Percentiles rank a stretch among this genome's conserved stretches.
Evolutionary conservation across 2,329 filamentous ascomycete genomes (phyloP).

Genomic region (Arachnomyces sp.): DNA sequence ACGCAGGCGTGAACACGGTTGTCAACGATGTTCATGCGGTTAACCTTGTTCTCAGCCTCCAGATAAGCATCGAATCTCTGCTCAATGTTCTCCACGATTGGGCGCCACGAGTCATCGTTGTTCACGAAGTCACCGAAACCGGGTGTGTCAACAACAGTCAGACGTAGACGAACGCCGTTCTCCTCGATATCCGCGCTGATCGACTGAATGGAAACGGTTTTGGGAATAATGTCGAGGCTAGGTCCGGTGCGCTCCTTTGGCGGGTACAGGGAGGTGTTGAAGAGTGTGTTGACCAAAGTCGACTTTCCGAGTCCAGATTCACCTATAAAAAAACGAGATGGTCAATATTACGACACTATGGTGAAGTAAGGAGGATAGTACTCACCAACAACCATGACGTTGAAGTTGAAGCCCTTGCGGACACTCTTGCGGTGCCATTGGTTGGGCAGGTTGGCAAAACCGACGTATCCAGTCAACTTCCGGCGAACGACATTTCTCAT

Average conservation of each 20-base stretch:
- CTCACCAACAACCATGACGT: constrained; percentile 99
- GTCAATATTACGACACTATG: not conserved
- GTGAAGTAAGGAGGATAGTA: constrained; percentile 20
- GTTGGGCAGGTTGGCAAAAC: constrained; percentile 97
- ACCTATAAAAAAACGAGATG: constrained; percentile 62
- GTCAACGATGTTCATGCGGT: constrained; percentile 99
- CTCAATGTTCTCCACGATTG: constrained; percentile 99
- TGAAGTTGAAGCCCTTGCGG: constrained; percentile 99
- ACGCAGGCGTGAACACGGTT: constrained; percentile 98
- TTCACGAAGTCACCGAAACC: constrained; percentile 99
- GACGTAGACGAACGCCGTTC: constrained; percentile 88
- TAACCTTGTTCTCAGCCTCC: constrained; percentile 99
- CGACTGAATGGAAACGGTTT: constrained; percentile 91
- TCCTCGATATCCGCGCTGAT: constrained; percentile 97
- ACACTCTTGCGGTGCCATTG: constrained; percentile 99
- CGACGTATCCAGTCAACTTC: constrained; percentile 97
- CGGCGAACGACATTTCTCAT: constrained; percentile 94
- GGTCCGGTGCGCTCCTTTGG: constrained; percentile 98
- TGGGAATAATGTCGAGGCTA: constrained; percentile 95
- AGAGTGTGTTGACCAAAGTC: constrained; percentile 96
- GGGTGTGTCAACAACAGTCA: constrained; percentile 96
- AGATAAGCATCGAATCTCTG: constrained; percentile 97
- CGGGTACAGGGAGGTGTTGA: constrained; percentile 98
- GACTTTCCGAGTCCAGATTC: constrained; percentile 99
- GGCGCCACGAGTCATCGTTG: constrained; percentile 99